These are phyloP conservation scores for Diplodia corticola DNA, from an alignment of 2,329 filamentous ascomycete genomes.

Conservation along the genomic window DNA sequence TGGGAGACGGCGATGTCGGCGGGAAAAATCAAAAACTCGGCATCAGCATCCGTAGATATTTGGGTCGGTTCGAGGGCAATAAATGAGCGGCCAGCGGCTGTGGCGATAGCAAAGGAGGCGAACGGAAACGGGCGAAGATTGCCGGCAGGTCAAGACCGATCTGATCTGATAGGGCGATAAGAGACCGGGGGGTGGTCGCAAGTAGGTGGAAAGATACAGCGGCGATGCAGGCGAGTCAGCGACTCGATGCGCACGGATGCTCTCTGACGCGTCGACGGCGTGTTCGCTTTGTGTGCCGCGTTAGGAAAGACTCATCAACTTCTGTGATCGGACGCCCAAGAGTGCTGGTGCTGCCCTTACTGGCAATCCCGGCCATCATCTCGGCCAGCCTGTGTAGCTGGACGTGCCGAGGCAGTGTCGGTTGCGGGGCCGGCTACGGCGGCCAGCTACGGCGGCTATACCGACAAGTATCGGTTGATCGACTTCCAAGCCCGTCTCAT, in stretches of 20 bases:
- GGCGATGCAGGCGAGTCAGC: constrained; percentile 7
- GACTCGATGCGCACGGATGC: constrained; percentile 5
- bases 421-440: background rate
- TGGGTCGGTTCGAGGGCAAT: background rate
- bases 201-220: constrained; percentile 1
- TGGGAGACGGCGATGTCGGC: background rate
- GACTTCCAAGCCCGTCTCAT: constrained; percentile 4
- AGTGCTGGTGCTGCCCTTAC: background rate
- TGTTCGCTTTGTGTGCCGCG: background rate
- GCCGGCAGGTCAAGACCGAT: background rate
- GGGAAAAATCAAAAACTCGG: constrained; percentile 12
- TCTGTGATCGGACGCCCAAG: background rate
- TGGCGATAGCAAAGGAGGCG: background rate
- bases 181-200: constrained; percentile 7
- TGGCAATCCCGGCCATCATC: background rate
- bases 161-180: constrained; percentile 18
- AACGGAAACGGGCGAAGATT: constrained; percentile 11
- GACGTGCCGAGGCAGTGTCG: background rate
- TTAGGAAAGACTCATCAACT: background rate
- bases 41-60: constrained; percentile 2
- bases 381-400: background rate
- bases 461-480: constrained; percentile 9
- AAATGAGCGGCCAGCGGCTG: background rate
- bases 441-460: background rate
- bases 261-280: background rate